Conservation (phyloP, 129 eudicot species). For the Flaveria robusta region DNA sequence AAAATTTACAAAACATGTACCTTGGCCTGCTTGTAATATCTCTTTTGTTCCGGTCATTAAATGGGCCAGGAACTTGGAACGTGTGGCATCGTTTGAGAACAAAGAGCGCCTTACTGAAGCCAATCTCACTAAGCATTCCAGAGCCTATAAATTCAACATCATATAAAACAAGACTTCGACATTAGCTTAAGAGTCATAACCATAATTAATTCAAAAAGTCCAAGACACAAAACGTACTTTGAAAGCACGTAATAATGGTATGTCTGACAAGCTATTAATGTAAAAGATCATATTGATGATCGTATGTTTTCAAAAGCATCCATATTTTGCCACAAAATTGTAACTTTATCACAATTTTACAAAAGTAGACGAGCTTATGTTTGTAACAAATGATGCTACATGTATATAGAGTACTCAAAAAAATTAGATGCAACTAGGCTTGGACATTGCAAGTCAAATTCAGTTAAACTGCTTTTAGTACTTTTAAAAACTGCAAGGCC, state of each 20-base stretch:
- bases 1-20: conserved; percentile 36
- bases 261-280: conserved; percentile 8
- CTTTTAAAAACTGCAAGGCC: background rate
- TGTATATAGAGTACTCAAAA: conserved; percentile 9
- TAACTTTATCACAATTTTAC: background rate
- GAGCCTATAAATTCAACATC: conserved; percentile 48
- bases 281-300: background rate
- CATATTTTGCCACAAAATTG: background rate
- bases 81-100: conserved; percentile 79
- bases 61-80: conserved; percentile 89
- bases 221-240: conserved; percentile 2
- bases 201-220: background rate
- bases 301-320: conserved; percentile 2
- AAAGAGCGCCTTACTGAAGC: conserved; percentile 95
- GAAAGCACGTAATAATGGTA: background rate
- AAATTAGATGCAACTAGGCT: background rate
- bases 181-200: conserved; percentile 11
- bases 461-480: background rate
- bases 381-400: conserved; percentile 1
- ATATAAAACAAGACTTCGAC: background rate
- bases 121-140: conserved; percentile 95
- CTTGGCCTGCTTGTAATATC: conserved; percentile 89
- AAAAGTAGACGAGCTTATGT: conserved; percentile 1
- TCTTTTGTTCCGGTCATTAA: conserved; percentile 93
- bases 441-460: background rate